These are phyloP conservation scores for Tetrahymena borealis DNA, from an alignment of 73 alveolate genomes.

Conservation along the genomic window DNA sequence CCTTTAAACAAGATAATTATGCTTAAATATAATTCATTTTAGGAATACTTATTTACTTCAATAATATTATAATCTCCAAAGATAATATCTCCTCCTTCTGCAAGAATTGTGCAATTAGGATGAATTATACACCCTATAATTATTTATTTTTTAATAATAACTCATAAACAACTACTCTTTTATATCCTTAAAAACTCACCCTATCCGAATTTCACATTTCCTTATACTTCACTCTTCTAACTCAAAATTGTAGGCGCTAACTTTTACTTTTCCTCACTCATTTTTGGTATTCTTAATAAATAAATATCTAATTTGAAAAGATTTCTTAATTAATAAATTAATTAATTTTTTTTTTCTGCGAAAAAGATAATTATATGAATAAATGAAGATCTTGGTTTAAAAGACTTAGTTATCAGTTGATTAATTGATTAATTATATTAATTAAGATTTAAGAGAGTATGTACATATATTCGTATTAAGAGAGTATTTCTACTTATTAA, in stretches of 20 bases:
- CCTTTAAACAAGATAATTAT: slow-evolving; percentile 21
- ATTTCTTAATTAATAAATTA: neutral
- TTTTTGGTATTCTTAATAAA: neutral
- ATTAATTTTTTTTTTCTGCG: no score
- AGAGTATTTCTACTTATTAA: no score
- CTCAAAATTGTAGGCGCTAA: neutral
- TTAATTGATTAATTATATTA: no score
- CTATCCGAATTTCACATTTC: slow-evolving; percentile 60
- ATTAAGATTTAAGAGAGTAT: no score
- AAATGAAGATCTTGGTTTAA: no score
- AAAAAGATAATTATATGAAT: no score
- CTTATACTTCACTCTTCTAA: slow-evolving; percentile 30
- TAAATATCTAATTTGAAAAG: neutral
- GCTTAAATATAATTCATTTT: slow-evolving; percentile 44
- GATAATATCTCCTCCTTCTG: slow-evolving; percentile 62
- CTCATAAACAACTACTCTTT: neutral
- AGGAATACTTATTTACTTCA: slow-evolving; percentile 15
- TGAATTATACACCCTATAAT: slow-evolving; percentile 63
- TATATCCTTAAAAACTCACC: neutral
- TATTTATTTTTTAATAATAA: neutral
- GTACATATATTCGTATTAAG: no score
- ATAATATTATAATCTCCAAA: slow-evolving; percentile 78
- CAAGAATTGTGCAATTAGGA: slow-evolving; percentile 60
- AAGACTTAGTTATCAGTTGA: no score
- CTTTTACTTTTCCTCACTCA: neutral